Base-by-base conservation (phyloP, 2,329 filamentous ascomycete species). In the Erysiphe pulchra region DNA sequence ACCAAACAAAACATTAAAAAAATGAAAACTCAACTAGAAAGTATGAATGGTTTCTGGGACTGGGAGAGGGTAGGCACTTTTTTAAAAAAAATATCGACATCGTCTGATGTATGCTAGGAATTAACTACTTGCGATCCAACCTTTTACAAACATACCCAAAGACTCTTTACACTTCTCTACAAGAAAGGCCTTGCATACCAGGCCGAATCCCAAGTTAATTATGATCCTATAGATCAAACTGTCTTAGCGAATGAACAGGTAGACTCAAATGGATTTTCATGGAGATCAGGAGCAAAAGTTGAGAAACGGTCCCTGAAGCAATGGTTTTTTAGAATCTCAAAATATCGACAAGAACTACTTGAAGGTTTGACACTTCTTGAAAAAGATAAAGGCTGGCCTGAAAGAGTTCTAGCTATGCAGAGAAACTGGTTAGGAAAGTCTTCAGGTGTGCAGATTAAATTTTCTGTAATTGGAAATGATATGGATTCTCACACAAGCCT, bases 201-300 rank as follows among this genome's bases (percentile, higher is more conserved):
- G 57, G 75, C 75, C 32, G 77, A 90, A 53, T 81, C 83, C 17
- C 63, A 85, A 50, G 85, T 92, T 53, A 93, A 93, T 61, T 93
- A 82, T 63, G 85, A 92, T 53, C 85, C 85, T 1, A 70, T 92
- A 28, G 85, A 93, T 58, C 77, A 80, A 58, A 93, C 85, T 0
- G 85, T 93, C 14, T 66, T 93, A 48, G 85, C 85, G 11, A 93
- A 93, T 58, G 85, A 93, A 61, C 85, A 93, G 62, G 83, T 92
- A n/a, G 82, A 92, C 57, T 70, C 79, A 44, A 78, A 83, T 56
- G 85, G 85, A 31, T 73, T 67, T 53, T 92, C 84, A 1, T 93
- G 85, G 85, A 73, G 84, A 47, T 90, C 82, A 1, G 84, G 84
- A 10, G 84, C 81, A 44, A 77, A 80, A 57, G 83, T 92, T 16